Conservation (phyloP, 2,329 filamentous ascomycete genomes). For the Colletotrichum melonis region DNA sequence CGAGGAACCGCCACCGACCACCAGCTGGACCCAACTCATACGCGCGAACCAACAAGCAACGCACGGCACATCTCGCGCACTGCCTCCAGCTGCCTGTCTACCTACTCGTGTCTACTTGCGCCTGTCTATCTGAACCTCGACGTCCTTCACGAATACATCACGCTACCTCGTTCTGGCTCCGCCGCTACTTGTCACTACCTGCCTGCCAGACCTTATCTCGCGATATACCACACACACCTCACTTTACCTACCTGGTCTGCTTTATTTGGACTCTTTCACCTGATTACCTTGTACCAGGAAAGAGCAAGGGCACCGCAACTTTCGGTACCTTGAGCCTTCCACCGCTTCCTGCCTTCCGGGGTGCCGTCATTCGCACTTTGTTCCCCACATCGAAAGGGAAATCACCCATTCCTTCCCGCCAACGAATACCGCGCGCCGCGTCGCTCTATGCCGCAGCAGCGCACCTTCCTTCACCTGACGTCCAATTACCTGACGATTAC, state of each 20-base stretch:
- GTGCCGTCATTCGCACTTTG: background rate
- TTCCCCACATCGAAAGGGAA: background rate
- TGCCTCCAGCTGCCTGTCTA: background rate
- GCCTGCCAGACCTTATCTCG: background rate
- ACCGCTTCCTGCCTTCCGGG: background rate
- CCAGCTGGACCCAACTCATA: conserved; percentile 27
- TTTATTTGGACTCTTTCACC: background rate
- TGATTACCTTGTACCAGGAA: background rate
- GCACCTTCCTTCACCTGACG: background rate
- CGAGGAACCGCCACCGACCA: conserved; percentile 25
- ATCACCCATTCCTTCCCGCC: conserved; percentile 1
- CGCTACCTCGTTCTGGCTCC: background rate
- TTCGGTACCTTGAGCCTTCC: background rate
- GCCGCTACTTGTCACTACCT: background rate
- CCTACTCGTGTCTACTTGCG: conserved; percentile 7
- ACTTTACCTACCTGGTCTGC: background rate
- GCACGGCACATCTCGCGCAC: conserved; percentile 13
- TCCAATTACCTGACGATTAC: background rate
- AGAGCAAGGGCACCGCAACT: background rate
- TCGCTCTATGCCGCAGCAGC: background rate
- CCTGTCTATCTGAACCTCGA: conserved; percentile 3
- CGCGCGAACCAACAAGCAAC: conserved; percentile 5
- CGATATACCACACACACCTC: background rate
- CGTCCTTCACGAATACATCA: background rate
- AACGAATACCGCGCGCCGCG: conserved; percentile 13